Evolutionary conservation across 2,329 filamentous ascomycete species (phyloP), one percentile per base, ranked within the genome.

Genomic region (Alternaria gaisen): DNA sequence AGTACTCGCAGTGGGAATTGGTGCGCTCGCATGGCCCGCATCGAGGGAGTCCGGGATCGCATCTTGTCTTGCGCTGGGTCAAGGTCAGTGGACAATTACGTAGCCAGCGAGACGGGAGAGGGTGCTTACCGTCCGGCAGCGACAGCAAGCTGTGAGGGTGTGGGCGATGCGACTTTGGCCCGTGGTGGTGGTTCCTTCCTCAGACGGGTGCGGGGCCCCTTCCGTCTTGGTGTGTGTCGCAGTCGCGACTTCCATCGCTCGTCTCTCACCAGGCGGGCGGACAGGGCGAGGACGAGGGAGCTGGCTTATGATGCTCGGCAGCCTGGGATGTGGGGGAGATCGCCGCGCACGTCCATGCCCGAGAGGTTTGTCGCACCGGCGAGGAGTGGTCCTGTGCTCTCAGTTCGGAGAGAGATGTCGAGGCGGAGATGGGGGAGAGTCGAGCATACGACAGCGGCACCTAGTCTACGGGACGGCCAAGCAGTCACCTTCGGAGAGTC

Each of bases 21-120:
- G 92, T 94, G 70, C 94, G 88, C 81, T 97, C 93, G 82, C 95
- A 99, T 22, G 94, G 94, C 18, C 92, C 87, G 80, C 95, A 99
- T 74, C 91, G 91, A 41, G 95, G 95, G 22, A 99, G 87, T 14
- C 91, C 92, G 4, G 95, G 92, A 80, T 98, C 95, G 83, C 95
- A 99, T 83, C 93, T 87, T 38, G 94, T 98, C 84, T 99, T 99
- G 73, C 94, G 90, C 94, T 97, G 75, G 44, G 46, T 16, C 22
- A 28, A 34, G 24, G 60, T 68, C 66, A 69, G 65, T 60, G 52
- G 41, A 50, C 22, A 28, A 38, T 38, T 51, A 22, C 53, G 38
- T 46, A 47, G 56, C 44, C 40, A 51, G 41, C 26, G 58, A 1
- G 3, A 12, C 34, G 41, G 30, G 41, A 18, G 28, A 52, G 42